A percentile compares a stretch with the other conserved stretches of the same genome.
These are phyloP conservation scores for Typha latifolia DNA, from an alignment of 176 grass and related monocot genomes.

Conservation along the genomic window DNA sequence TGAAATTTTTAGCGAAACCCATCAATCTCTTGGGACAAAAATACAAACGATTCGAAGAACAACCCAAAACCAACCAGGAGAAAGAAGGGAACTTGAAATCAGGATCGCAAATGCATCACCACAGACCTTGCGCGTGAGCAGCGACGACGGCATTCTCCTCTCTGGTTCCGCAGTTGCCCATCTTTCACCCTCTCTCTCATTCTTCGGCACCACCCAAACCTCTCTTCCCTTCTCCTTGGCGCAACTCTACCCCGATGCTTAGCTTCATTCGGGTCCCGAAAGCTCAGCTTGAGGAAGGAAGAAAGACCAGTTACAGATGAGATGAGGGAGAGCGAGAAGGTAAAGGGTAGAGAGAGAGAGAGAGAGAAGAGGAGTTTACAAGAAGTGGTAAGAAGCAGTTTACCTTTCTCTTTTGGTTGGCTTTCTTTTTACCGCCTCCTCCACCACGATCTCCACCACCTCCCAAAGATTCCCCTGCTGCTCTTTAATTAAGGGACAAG, in stretches of 20 bases:
- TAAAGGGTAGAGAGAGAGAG: neutral
- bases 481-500: constrained; percentile 27
- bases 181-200: constrained; percentile 55
- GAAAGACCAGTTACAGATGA: neutral
- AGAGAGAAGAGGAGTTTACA: neutral
- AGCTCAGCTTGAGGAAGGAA: neutral
- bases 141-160: constrained; percentile 99
- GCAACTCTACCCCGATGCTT: neutral
- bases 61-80: neutral
- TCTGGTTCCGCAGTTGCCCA: constrained; percentile 94
- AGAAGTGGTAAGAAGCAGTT: constrained; percentile 3
- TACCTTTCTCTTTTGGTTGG: constrained; percentile 28
- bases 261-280: constrained; percentile 8
- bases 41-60: neutral
- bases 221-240: constrained; percentile 9
- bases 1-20: constrained; percentile 6
- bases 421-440: constrained; percentile 11
- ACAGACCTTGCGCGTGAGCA: constrained; percentile 79
- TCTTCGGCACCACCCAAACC: constrained; percentile 14
- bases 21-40: neutral
- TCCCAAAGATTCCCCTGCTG: constrained; percentile 46
- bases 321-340: constrained; percentile 7
- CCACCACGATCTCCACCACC: constrained; percentile 21
- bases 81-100: neutral
- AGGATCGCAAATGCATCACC: neutral